Conservation (phyloP, 371 early-diverging fungal genomes). For the Blakeslea trispora region DNA sequence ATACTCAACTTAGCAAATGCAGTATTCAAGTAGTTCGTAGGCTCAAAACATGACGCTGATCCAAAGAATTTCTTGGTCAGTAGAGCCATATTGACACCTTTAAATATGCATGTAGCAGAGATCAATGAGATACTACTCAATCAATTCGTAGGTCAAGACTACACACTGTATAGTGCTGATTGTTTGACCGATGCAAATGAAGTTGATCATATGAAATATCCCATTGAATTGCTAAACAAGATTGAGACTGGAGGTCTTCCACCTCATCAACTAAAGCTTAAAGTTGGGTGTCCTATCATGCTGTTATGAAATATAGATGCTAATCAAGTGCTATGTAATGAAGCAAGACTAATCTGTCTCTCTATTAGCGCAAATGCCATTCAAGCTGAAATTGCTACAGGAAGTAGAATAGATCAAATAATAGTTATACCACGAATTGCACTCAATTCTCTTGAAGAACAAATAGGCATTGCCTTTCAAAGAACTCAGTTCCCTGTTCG, state of each 20-base stretch:
- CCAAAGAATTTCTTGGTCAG: not conserved
- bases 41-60: too few species aligned
- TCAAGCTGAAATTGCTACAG: not conserved
- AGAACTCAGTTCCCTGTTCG: too few species aligned
- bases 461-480: not conserved
- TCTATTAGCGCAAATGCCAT: not conserved
- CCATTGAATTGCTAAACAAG: slow-evolving; percentile 12
- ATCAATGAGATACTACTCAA: slow-evolving; percentile 1
- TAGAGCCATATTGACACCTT: slow-evolving; percentile 8
- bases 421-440: slow-evolving; percentile 1
- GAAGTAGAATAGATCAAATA: not conserved
- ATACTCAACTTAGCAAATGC: too few species aligned
- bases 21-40: too few species aligned
- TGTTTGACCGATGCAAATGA: not conserved
- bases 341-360: slow-evolving; percentile 10
- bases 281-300: slow-evolving; percentile 31
- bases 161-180: not conserved
- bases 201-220: not conserved
- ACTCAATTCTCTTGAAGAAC: not conserved
- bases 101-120: slow-evolving; percentile 1
- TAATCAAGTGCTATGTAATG: slow-evolving; percentile 29
- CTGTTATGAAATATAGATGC: slow-evolving; percentile 30
- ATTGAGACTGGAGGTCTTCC: slow-evolving; percentile 18
- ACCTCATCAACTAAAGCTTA: slow-evolving; percentile 22
- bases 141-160: not conserved